Evolutionary conservation across 495 filamentous ascomycete species (phyloP).

Genomic region (Aspergillus campestris): DNA sequence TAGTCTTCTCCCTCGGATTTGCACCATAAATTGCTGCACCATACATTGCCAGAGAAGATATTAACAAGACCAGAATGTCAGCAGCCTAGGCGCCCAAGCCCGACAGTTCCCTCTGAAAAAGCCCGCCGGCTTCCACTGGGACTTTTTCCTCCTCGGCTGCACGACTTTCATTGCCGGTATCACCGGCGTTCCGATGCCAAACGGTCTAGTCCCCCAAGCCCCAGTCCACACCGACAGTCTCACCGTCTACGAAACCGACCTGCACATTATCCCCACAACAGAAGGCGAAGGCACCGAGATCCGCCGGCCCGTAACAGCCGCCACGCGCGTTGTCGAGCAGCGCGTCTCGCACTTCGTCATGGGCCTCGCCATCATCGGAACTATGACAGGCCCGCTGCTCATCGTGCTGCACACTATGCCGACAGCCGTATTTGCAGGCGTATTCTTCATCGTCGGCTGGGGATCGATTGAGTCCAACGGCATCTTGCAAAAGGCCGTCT

Average conservation of each 20-base stretch:
- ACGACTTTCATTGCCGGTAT: conserved; percentile 72
- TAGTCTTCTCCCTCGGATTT: too few species aligned
- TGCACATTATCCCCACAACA: conserved; percentile 52
- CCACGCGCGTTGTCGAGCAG: conserved; percentile 69
- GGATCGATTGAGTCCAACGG: conserved; percentile 63
- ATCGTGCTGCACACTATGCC: conserved; percentile 69
- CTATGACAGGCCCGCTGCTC: conserved; percentile 72
- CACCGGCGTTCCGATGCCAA: conserved; percentile 72
- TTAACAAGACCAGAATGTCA: conserved; percentile 39
- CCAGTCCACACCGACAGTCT: conserved; percentile 67
- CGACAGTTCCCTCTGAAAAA: conserved; percentile 77
- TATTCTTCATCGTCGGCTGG: conserved; percentile 83
- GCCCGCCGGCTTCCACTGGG: conserved; percentile 86
- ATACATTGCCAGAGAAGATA: too few species aligned
- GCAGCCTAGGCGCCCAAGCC: conserved; percentile 69
- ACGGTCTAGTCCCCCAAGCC: conserved; percentile 70
- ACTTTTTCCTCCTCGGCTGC: conserved; percentile 74
- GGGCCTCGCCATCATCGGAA: conserved; percentile 69
- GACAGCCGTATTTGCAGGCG: conserved; percentile 65
- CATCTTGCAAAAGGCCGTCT: conserved; percentile 64
- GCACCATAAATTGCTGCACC: too few species aligned
- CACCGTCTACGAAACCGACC: conserved; percentile 34
- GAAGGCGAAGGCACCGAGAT: conserved; percentile 39
- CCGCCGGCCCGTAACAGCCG: conserved; percentile 45
- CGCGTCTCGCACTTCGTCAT: conserved; percentile 71